These are phyloP conservation scores for Ramularia endophylla DNA, from an alignment of 2,329 filamentous ascomycete species.

Conservation along the genomic window DNA sequence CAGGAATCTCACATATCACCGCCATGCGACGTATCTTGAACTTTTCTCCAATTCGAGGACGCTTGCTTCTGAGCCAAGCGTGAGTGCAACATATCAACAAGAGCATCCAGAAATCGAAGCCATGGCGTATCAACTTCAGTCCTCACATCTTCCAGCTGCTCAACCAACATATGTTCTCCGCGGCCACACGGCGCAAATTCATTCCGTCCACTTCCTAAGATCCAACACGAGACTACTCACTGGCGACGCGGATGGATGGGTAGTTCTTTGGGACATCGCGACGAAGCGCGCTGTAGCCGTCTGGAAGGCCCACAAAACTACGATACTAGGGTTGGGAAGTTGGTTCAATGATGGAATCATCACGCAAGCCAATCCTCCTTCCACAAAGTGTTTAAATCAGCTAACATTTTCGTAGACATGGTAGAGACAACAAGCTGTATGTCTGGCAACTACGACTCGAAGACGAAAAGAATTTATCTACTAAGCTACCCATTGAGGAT, in stretches of 20 bases:
- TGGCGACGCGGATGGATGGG: slow-evolving; percentile 84
- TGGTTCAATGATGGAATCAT: slow-evolving; percentile 72
- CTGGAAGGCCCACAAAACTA: slow-evolving; percentile 77
- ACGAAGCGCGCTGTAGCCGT: slow-evolving; percentile 75
- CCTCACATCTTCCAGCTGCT: slow-evolving; percentile 48
- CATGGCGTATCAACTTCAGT: too few species aligned
- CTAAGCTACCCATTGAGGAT: slow-evolving; percentile 62
- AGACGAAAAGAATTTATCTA: slow-evolving; percentile 61
- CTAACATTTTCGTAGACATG: slow-evolving; percentile 57
- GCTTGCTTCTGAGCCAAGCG: too few species aligned
- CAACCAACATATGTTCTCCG: slow-evolving; percentile 68
- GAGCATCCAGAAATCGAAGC: too few species aligned
- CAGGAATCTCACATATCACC: too few species aligned
- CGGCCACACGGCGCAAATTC: slow-evolving; percentile 76
- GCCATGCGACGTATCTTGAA: too few species aligned
- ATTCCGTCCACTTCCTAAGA: slow-evolving; percentile 67
- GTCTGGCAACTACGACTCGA: slow-evolving; percentile 67
- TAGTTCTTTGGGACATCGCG: slow-evolving; percentile 77
- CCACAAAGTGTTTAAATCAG: not conserved
- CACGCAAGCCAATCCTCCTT: slow-evolving; percentile 56
- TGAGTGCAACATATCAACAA: too few species aligned
- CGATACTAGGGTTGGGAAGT: slow-evolving; percentile 66
- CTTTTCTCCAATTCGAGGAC: too few species aligned
- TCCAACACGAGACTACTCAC: slow-evolving; percentile 72
- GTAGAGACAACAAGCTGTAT: slow-evolving; percentile 77